Conservation (phyloP, 192 early-diverging fungal species). For the Linnemannia schmuckeri region DNA sequence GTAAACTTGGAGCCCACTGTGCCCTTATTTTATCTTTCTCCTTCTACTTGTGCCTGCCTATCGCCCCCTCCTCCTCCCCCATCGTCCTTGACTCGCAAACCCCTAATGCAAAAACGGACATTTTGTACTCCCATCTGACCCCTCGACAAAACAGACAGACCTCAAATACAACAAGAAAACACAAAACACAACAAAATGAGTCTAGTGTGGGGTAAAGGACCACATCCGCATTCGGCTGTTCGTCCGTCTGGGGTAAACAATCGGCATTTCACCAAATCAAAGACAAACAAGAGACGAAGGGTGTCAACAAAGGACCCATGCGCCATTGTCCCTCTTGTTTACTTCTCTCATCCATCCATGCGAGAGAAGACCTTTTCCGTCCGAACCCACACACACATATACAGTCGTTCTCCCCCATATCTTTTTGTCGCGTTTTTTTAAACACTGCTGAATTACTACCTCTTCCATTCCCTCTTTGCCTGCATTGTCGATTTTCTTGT, state of each 20-base stretch:
- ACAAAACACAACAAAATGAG: not conserved
- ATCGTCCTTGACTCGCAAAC: not conserved
- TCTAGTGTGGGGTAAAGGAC: not conserved
- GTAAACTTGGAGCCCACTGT: not conserved
- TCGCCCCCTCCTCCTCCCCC: not conserved
- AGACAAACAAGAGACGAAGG: not conserved
- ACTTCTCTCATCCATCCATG: not conserved
- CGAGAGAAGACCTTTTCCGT: not conserved
- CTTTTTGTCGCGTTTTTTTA: not conserved
- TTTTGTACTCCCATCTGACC: not conserved
- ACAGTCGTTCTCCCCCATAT: not conserved
- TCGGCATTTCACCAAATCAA: not conserved
- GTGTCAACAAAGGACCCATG: not conserved
- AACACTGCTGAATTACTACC: not conserved
- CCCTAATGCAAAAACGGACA: not conserved
- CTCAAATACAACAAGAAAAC: not conserved
- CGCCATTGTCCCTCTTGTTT: not conserved
- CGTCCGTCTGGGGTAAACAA: not conserved
- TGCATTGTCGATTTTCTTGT: not conserved
- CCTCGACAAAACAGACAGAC: not conserved
- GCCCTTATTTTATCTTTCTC: not conserved
- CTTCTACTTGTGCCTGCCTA: not conserved
- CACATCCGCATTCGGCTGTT: not conserved
- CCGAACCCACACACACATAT: not conserved
- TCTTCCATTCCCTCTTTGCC: not conserved